Conservation (phyloP, 2,329 filamentous ascomycete species). For the Colletotrichum melonis region DNA sequence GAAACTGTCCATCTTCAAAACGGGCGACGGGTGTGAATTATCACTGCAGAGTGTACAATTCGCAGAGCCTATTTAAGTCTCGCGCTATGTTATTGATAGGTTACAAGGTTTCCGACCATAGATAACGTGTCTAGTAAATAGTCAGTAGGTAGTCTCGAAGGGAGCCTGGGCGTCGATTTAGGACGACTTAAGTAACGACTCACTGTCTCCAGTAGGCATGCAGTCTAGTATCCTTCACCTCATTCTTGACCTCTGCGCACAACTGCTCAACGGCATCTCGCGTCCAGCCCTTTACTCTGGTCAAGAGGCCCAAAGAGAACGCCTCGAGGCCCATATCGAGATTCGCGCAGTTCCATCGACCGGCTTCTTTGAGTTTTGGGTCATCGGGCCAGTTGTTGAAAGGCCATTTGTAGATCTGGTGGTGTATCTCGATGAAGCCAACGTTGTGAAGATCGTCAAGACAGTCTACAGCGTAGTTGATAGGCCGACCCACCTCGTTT, state of each 20-base stretch:
- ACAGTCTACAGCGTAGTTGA: conserved; percentile 42
- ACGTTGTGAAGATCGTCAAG: conserved; percentile 34
- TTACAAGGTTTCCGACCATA: background rate
- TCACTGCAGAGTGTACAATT: too few species aligned
- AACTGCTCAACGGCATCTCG: conserved; percentile 42
- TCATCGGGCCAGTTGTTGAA: conserved; percentile 38
- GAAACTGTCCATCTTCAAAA: too few species aligned
- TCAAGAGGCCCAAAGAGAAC: conserved; percentile 50
- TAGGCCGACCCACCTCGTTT: conserved; percentile 42
- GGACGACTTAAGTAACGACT: background rate
- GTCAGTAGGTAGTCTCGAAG: background rate
- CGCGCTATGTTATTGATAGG: too few species aligned
- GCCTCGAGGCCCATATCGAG: conserved; percentile 46
- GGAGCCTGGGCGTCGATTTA: too few species aligned
- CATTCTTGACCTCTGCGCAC: conserved; percentile 37
- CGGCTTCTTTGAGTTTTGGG: conserved; percentile 34
- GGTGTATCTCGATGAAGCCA: conserved; percentile 15
- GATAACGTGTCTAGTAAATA: background rate
- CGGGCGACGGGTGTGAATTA: too few species aligned
- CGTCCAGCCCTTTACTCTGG: conserved; percentile 49
- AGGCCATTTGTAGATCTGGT: conserved; percentile 22
- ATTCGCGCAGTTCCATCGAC: conserved; percentile 41
- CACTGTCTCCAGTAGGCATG: conserved; percentile 40
- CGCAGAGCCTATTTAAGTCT: too few species aligned
- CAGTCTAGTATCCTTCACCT: conserved; percentile 39